Evolutionary conservation across 1,139 yeast species (phyloP).

Genomic region (Candida pseudocylindracea): DNA sequence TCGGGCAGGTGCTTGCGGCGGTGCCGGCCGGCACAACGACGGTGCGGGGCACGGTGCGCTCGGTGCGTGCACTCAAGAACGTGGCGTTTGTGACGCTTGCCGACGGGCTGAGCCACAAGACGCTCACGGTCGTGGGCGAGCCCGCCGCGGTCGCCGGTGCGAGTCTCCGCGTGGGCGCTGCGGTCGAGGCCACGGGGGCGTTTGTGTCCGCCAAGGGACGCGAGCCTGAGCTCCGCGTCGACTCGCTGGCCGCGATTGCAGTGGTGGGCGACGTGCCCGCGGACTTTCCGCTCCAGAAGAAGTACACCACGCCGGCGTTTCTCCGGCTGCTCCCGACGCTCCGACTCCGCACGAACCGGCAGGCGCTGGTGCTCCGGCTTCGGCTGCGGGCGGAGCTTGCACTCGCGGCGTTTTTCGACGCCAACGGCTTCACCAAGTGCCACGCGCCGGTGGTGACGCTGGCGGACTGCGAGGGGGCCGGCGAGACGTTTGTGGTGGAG

Average conservation of each 20-base stretch:
- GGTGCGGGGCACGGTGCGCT: constrained; percentile 50
- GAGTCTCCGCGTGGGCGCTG: constrained; percentile 20
- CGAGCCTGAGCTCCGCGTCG: constrained; percentile 11
- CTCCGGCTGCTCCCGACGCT: constrained; percentile 53
- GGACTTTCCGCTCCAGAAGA: constrained; percentile 68
- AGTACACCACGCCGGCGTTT: constrained; percentile 40
- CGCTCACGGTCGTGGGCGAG: constrained; percentile 34
- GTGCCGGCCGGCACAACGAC: constrained; percentile 9
- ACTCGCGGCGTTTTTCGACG: constrained; percentile 30
- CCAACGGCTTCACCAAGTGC: constrained; percentile 40
- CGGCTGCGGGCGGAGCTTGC: constrained; percentile 43
- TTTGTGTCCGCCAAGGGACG: constrained; percentile 14
- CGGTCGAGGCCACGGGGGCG: constrained; percentile 12
- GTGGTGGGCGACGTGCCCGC: constrained; percentile 33
- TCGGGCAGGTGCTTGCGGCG: constrained; percentile 10
- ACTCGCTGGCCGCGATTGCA: constrained; percentile 5
- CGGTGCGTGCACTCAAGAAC: constrained; percentile 50
- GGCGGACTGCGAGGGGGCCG: constrained; percentile 96
- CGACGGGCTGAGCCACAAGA: constrained; percentile 46
- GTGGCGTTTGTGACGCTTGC: constrained; percentile 58
- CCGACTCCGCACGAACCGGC: constrained; percentile 49
- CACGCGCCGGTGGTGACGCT: constrained; percentile 73
- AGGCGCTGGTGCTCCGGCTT: constrained; percentile 46
- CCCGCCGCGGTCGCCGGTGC: constrained; percentile 20
- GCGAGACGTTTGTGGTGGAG: constrained; percentile 54